Conservation (phyloP, 202 grass and related monocot species). For the Miscanthus sacchariflorus region DNA sequence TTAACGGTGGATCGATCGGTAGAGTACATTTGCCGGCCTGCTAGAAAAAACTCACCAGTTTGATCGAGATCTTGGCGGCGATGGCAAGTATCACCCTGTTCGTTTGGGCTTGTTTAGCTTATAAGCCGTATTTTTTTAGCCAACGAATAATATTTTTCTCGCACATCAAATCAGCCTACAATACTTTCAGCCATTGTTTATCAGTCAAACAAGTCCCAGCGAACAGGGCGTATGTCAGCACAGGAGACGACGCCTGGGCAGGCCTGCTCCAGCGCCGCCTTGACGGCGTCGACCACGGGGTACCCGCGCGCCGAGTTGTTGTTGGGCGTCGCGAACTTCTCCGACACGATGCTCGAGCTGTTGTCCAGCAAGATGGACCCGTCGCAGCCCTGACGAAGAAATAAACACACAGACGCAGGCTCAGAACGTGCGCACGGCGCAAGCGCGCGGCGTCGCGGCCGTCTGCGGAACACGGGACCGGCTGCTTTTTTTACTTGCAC, state of each 20-base stretch:
- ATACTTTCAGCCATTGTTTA: too few relatives aligned
- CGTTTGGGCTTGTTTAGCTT: too few relatives aligned
- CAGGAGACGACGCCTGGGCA: conserved; percentile 87
- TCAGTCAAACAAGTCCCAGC: too few relatives aligned
- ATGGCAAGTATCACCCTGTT: too few relatives aligned
- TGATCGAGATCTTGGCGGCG: conserved; percentile 57
- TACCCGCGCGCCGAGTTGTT: conserved; percentile 68
- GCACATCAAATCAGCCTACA: too few relatives aligned
- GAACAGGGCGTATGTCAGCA: too few relatives aligned
- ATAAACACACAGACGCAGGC: neutral
- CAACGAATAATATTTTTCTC: too few relatives aligned
- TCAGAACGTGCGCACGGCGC: neutral
- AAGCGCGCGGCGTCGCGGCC: too few relatives aligned
- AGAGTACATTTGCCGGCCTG: neutral
- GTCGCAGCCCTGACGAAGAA: conserved; percentile 62
- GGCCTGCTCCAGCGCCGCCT: conserved; percentile 62
- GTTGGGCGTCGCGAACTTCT: conserved; percentile 75
- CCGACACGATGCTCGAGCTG: conserved; percentile 65
- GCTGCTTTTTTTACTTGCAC: conserved; percentile 35
- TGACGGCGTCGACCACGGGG: conserved; percentile 63
- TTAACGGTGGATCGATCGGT: neutral
- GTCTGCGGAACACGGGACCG: neutral
- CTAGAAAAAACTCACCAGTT: conserved; percentile 38
- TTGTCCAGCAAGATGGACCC: conserved; percentile 77
- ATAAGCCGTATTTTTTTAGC: too few relatives aligned